Evolutionary conservation across 371 early-diverging fungal species (phyloP), one percentile per base, ranked within the genome.

Genomic region (Mucor indicus): DNA sequence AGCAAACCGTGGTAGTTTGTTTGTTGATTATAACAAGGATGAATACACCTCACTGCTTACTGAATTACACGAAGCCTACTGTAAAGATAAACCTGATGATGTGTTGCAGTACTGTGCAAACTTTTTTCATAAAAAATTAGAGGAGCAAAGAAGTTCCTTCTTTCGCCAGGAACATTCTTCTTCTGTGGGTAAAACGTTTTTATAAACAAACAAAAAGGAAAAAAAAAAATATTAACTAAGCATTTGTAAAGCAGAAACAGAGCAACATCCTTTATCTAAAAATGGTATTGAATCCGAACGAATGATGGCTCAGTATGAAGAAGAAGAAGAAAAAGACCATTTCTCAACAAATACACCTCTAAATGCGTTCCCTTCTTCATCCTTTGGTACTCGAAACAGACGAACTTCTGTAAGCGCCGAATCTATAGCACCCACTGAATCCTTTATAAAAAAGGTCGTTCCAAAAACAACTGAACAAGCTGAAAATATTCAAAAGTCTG

Each of bases 331-430:
- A 37, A 32, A 43, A 31, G 69, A 73, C 3, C 71, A 78, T 27
- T 75, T 69, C 42, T 68, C 74, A 32, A 74, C 80, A n/a, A 62
- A 64, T 38, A 9, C 35, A 11, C 56, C 71, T 2, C 35, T 54
- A 1, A 38, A 20, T 3, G 41, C 57, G 22, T 30, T 67, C 38
- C 29, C 50, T 15, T 60, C 69, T 33, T 77, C 78, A 21, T 60
- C 66, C 17, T 64, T 62, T 44, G 71, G 74, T 29, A 77, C 76
- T 54, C 64, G 79, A n/a, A 91, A 88, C 15, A 80, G 98, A 33
- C 90, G 98, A 48, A 89, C 91, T 30, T 92, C 92, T 15, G 95
- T 98, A 40, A 88, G 88, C 40, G 95, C 98, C 13, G 95, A 95
- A 69, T 92, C 93, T 19, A 93, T 96, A 89, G 86, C 90, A 25